Evolutionary conservation across 2,329 filamentous ascomycete species (phyloP), one percentile per base, ranked within the genome.

Genomic region (Scorias spongiosa): DNA sequence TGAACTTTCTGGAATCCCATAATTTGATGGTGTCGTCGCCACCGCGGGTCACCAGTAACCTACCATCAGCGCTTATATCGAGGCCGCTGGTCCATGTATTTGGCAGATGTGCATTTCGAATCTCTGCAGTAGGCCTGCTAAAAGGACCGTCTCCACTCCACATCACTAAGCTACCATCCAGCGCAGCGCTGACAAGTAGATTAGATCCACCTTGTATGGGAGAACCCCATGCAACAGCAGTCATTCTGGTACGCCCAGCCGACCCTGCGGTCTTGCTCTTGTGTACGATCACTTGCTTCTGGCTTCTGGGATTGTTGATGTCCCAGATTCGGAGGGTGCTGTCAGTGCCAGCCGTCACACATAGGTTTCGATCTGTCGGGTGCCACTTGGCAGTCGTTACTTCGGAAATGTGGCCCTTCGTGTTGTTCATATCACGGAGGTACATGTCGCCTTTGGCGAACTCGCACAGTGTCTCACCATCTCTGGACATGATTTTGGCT

Each of bases 401-500:
- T 63, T 95, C 91, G 3, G 88, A 88, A 42, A 95, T 80, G 63
- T 98, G 91, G 1, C 91, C 91, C 61, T 95, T 96, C 4, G 91
- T 98, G 60, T 96, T 88, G 64, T 95, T 78, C 82, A 96, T 93
- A 61, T 98, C 91, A 44, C 89, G 76, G 51, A 98, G 67, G 57
- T 98, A 98, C 88, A 96, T 96, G 60, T 98, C 91, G 39, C 91
- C 91, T 65, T 98, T 98, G 53, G 87, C 81, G 51, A 94, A 96
- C 57, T 95, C 87, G 1, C 81, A 81, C 41, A 93, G 55, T 7
- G 83, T 72, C 39, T 93, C 85, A 34, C 91, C 91, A 66, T 98
- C 89, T 56, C 91, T 79, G 54, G 78, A 84, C 61, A 96, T 72
- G 18, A 98, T 79, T 61, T 87, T 88, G 10, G 89, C 85, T 61